Base-by-base conservation (phyloP, 139 green algal species). In the Tetradesmus lagerheimii region DNA sequence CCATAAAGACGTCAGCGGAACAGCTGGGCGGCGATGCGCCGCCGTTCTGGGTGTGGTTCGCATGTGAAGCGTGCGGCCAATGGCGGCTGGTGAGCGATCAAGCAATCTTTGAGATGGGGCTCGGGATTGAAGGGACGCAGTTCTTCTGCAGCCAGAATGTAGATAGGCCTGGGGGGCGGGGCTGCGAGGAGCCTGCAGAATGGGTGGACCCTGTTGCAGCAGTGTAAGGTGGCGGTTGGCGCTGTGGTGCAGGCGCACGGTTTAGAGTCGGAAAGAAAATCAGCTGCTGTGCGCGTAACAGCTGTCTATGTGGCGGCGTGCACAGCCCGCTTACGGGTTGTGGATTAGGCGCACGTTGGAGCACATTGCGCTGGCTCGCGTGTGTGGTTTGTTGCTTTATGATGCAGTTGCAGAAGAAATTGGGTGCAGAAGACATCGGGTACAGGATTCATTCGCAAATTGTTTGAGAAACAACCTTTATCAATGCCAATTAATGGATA, bases 1-100 rank as follows among this genome's bases (percentile, higher is more conserved):
- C 77, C 0, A 5, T 57, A 20, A 20, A 31, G 35, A 9, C 71
- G 11, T 57, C 37, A 9, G 29, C 35, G 4, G 25, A n/a, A 11
- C 43, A 35, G 2, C 27, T 11, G 27, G 86, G 53, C 1, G 87
- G 35, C 8, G 87, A 74, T 15, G 67, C 66, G 0, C 87, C 77
- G 0, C 34, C 45, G 12, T 35, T 50, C 53, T 90, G 87, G 87
- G 20, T 41, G 25, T 90, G 87, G 87, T 57, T 81, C 5, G 87
- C 0, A 11, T 90, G 87, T 43, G 87, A 90, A 2, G 15, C 25
- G 4, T 90, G 87, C 31, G 1, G 34, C 34, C 4, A 62, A 50
- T 90, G 87, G 87, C 41, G 87, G 35, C 38, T 90, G 37, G 47
- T 90, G 14, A 90, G 41, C 20, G 53, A 66, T 12, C 34, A 27